Percentiles rank a stretch among this genome's conserved stretches.
These are phyloP conservation scores for Prosopis cineraria DNA, from an alignment of 306 rosid genomes.

Conservation along the genomic window DNA sequence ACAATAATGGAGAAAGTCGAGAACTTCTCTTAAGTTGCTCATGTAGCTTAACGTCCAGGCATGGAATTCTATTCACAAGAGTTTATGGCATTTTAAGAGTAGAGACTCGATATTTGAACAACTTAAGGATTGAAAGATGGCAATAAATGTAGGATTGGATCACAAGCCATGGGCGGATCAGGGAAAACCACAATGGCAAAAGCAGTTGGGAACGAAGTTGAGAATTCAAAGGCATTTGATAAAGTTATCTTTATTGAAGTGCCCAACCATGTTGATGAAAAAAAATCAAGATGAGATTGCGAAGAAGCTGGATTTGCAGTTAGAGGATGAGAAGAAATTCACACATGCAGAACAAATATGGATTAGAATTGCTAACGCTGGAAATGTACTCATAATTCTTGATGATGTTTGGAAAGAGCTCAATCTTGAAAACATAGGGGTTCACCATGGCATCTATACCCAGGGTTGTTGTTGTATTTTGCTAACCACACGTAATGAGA, in stretches of 20 bases:
- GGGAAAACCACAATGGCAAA: slow-evolving; percentile 30
- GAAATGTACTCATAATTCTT: slow-evolving; percentile 28
- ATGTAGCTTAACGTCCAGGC: slow-evolving; percentile 13
- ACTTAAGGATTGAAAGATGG: slow-evolving; percentile 14
- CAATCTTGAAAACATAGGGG: slow-evolving; percentile 7
- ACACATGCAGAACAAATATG: slow-evolving; percentile 5
- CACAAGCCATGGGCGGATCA: slow-evolving; percentile 29
- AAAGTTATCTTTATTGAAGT: slow-evolving; percentile 16
- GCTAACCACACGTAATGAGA: not conserved
- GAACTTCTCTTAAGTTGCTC: not conserved
- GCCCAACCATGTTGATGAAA: not conserved
- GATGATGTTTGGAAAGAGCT: slow-evolving; percentile 29
- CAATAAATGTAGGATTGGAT: not conserved
- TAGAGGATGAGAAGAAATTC: not conserved
- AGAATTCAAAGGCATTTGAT: slow-evolving; percentile 19
- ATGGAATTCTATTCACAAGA: slow-evolving; percentile 13
- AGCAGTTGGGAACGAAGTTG: not conserved
- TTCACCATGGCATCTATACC: not conserved
- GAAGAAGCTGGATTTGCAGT: not conserved
- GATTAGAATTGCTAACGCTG: not conserved
- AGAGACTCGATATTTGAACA: not conserved
- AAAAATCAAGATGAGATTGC: slow-evolving; percentile 13
- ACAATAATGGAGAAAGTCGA: not conserved
- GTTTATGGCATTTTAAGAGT: slow-evolving; percentile 8
- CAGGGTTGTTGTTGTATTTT: not conserved